Conservation (phyloP, 176 grass and related monocot species). For the Eragrostis curvula region DNA sequence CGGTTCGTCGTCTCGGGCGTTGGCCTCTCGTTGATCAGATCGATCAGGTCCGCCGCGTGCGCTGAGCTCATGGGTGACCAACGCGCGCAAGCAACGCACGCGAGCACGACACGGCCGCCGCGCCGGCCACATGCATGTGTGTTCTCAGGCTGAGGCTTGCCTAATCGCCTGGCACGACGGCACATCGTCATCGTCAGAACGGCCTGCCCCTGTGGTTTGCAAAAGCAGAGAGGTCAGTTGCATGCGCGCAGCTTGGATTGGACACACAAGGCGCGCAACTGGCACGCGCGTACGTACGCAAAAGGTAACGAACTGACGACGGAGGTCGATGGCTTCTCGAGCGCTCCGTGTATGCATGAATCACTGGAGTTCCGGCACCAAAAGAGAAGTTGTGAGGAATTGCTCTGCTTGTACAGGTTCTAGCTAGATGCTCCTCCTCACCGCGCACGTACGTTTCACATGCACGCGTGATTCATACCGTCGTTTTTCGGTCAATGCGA, state of each 20-base stretch:
- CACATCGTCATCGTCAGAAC: neutral
- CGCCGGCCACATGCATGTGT: neutral
- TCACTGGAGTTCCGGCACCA: too few relatives aligned
- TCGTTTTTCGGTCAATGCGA: neutral
- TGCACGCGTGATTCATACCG: neutral
- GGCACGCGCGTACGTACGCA: too few relatives aligned
- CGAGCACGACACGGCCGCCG: neutral
- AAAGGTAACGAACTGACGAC: too few relatives aligned
- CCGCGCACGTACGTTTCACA: neutral
- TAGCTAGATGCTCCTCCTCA: neutral
- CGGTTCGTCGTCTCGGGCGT: neutral
- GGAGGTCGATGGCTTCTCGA: too few relatives aligned
- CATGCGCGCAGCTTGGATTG: neutral
- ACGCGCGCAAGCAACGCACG: conserved; percentile 42
- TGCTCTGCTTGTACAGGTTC: too few relatives aligned
- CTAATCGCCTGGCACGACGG: neutral
- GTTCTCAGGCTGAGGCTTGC: too few relatives aligned
- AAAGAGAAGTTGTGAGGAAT: too few relatives aligned
- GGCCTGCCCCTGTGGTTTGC: too few relatives aligned
- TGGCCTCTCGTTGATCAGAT: neutral
- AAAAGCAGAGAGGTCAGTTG: too few relatives aligned
- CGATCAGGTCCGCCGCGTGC: neutral
- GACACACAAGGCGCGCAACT: neutral
- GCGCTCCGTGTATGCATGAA: too few relatives aligned
- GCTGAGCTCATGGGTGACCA: conserved; percentile 23